Evolutionary conservation across 2,329 filamentous ascomycete genomes (phyloP), one percentile per base, ranked within the genome.

Genomic region (Ophiostoma himal-ulmi): DNA sequence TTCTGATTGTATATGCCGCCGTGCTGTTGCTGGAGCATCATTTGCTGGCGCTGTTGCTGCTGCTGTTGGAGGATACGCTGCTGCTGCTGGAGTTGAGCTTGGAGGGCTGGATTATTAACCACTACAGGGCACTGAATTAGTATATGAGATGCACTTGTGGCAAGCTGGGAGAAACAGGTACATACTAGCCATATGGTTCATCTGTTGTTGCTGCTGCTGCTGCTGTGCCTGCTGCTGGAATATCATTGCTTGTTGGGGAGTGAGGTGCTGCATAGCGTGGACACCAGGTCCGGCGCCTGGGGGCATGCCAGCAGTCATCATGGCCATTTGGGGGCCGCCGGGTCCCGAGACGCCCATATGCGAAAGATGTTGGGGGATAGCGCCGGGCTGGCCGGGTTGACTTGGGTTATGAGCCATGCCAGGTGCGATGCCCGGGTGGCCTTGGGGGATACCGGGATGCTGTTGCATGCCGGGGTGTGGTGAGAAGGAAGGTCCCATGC

Each of bases 291-390:
- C 82, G 69, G 83, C 84, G 72, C 89, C 87, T 39, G 89, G 89
- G 73, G 90, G 90, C 88, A 94, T 92, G 71, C 86, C 89, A 74
- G 34, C 86, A 74, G 41, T 86, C 90, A 94, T 92, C 84, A 93
- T 86, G 70, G 88, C 85, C 74, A 92, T 89, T 77, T 91, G 90
- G 72, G 86, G 87, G 74, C 88, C 88, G 30, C 88, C 88, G 26
- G 91, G 89, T 48, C 87, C 90, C 71, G 91, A 91, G 37, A 90
- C 90, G 72, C 86, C 88, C 82, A 91, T 91, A 75, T 91, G 89
- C 26, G 80, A 81, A 75, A 89, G 84, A 79, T 91, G 90, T 78
- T 91, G 90, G 75, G 86, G 86, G 78, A 90, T 88, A 54, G 83
- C 85, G 73, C 81, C 84, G 37, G 86, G 87, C 74, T 90, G 89